A percentile compares a stretch with the other conserved stretches of the same genome.
These are phyloP conservation scores for Eutypella sp. DNA, from an alignment of 2,329 filamentous ascomycete genomes.

Conservation along the genomic window DNA sequence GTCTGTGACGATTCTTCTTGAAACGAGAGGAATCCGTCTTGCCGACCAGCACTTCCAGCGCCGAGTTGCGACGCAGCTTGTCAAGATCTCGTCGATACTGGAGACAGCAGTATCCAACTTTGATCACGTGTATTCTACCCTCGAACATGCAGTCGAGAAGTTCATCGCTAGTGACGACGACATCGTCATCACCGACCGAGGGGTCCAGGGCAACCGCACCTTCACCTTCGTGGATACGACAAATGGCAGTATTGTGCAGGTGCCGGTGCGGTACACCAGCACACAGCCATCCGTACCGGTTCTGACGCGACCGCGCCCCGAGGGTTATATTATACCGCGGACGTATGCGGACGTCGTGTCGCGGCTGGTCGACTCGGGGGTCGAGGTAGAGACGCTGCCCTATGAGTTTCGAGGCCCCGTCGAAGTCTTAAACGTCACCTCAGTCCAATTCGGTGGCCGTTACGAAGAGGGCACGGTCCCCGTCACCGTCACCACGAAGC, in stretches of 20 bases:
- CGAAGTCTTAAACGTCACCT: slow-evolving; percentile 15
- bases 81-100: slow-evolving; percentile 20
- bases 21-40: slow-evolving; percentile 21
- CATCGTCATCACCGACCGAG: slow-evolving; percentile 22
- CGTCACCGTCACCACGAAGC: slow-evolving; percentile 18
- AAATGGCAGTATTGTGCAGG: slow-evolving; percentile 14
- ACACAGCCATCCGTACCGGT: slow-evolving; percentile 20
- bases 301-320: slow-evolving; percentile 17
- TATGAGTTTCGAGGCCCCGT: slow-evolving; percentile 18
- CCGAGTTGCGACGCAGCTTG: slow-evolving; percentile 20
- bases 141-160: slow-evolving; percentile 16
- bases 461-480: slow-evolving; percentile 22
- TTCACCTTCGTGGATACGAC: slow-evolving; percentile 19
- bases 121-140: slow-evolving; percentile 16
- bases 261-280: slow-evolving; percentile 18
- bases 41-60: slow-evolving; percentile 24
- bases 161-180: slow-evolving; percentile 18
- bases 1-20: slow-evolving; percentile 19
- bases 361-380: slow-evolving; percentile 15
- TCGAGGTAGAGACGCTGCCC: slow-evolving; percentile 17
- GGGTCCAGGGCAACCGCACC: slow-evolving; percentile 12
- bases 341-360: slow-evolving; percentile 18
- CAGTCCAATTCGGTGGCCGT: slow-evolving; percentile 8
- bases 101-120: slow-evolving; percentile 19
- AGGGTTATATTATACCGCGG: slow-evolving; percentile 21